A percentile compares a stretch with the other conserved stretches of the same genome.
Evolutionary conservation across 108 stramenopile species (phyloP).

Genomic region (Parmales sp.): DNA sequence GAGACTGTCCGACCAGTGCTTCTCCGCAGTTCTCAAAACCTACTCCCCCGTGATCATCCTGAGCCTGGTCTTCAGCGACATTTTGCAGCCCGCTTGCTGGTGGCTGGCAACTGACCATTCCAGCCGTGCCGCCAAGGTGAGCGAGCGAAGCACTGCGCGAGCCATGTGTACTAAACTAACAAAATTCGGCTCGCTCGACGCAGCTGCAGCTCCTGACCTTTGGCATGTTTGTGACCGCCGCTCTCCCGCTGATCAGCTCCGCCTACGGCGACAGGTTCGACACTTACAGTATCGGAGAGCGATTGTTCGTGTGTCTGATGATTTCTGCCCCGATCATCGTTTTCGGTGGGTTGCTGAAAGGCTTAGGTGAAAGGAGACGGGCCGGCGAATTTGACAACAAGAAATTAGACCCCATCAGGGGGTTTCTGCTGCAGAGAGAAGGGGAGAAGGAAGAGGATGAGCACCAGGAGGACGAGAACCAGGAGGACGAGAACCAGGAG

Average conservation of each 20-base stretch:
- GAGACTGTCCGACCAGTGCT: constrained; percentile 4
- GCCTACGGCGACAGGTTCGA: not conserved
- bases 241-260: not conserved
- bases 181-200: not conserved
- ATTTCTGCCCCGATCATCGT: no score
- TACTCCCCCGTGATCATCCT: constrained; percentile 10
- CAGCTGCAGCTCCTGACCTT: not conserved
- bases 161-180: no score
- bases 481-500: no score
- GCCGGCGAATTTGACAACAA: no score
- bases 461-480: not conserved
- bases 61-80: not conserved
- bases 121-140: no score
- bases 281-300: no score
- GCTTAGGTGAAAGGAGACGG: no score
- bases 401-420: no score
- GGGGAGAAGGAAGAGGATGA: not conserved
- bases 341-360: no score
- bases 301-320: no score
- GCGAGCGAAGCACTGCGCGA: no score
- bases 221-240: not conserved
- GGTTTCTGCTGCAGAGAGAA: not conserved
- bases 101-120: not conserved
- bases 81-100: constrained; percentile 12
- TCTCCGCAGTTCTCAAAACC: not conserved